Evolutionary conservation across 2,329 filamentous ascomycete species (phyloP).

Genomic region (Aspergillus terreus): DNA sequence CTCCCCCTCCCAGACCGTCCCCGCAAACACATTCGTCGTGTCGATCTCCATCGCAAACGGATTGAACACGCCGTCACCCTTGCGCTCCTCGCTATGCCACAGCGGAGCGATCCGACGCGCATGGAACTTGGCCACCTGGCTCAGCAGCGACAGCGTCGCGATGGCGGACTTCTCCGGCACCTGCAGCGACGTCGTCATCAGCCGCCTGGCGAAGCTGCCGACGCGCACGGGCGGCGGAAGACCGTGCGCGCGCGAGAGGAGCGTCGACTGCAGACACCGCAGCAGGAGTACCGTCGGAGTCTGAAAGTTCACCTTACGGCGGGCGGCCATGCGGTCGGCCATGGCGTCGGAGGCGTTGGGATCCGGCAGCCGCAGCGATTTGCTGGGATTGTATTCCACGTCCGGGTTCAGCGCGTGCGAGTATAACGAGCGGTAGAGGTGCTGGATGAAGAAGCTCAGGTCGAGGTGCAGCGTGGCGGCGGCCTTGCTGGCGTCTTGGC

Average conservation of each 20-base stretch:
- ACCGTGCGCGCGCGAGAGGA: conserved; percentile 73
- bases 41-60: conserved; percentile 70
- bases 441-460: conserved; percentile 89
- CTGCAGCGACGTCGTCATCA: conserved; percentile 77
- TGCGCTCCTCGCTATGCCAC: conserved; percentile 92
- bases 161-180: conserved; percentile 84
- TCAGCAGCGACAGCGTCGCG: conserved; percentile 73
- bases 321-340: conserved; percentile 33
- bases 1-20: conserved; percentile 92
- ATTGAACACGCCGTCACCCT: conserved; percentile 84
- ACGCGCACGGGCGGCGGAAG: conserved; percentile 75
- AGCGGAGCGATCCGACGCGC: conserved; percentile 76
- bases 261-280: conserved; percentile 75
- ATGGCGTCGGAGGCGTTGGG: conserved; percentile 50
- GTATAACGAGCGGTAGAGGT: conserved; percentile 84
- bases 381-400: conserved; percentile 72
- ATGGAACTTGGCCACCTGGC: conserved; percentile 75
- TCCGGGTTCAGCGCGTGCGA: conserved; percentile 76
- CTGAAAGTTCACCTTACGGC: conserved; percentile 83
- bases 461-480: conserved; percentile 80
- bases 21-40: conserved; percentile 83
- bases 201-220: conserved; percentile 90
- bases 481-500: conserved; percentile 86
- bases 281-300: conserved; percentile 91
- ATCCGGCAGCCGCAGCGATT: conserved; percentile 68